phyloP scores from a whole-genome alignment of 1,284 basidiomycete genomes.

The Malassezia sympodialis region DNA sequence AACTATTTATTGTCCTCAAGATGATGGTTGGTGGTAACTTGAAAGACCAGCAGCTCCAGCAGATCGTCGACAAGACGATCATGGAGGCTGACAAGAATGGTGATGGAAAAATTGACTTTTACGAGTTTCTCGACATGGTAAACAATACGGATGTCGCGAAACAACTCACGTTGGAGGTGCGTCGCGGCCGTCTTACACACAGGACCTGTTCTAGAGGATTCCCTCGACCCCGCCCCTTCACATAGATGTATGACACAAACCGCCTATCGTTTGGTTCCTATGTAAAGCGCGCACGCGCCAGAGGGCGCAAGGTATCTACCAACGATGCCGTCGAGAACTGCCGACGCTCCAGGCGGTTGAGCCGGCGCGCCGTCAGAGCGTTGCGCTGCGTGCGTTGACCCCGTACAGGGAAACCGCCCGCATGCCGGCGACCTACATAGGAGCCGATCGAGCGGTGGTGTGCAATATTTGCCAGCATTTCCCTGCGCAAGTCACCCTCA shows the following conservation, averaged over 20 bases:
- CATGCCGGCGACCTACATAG: constrained; percentile 74
- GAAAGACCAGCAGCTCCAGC: constrained; percentile 98
- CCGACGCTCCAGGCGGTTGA: constrained; percentile 62
- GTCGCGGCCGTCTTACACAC: constrained; percentile 41
- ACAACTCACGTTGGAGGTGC: constrained; percentile 94
- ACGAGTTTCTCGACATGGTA: constrained; percentile 93
- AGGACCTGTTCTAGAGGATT: constrained; percentile 11
- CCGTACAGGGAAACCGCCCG: constrained; percentile 75
- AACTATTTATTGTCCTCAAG: constrained; percentile 93
- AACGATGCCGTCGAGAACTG: constrained; percentile 18
- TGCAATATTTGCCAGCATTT: constrained; percentile 73
- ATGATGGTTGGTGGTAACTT: constrained; percentile 99
- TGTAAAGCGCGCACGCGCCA: constrained; percentile 19
- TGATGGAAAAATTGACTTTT: constrained; percentile 91
- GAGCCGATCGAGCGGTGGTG: constrained; percentile 81
- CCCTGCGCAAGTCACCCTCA: constrained; percentile 67
- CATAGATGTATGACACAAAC: background rate
- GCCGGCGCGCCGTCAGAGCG: constrained; percentile 69
- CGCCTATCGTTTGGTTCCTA: background rate
- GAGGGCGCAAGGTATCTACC: constrained; percentile 19
- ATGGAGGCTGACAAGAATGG: constrained; percentile 98
- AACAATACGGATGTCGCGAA: constrained; percentile 96
- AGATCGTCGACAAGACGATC: constrained; percentile 99
- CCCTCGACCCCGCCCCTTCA: background rate
- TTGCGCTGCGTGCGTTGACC: constrained; percentile 81